A percentile compares a stretch with the other conserved stretches of the same genome.
phyloP scores from a whole-genome alignment of 2,329 filamentous ascomycete species.

The Epichloe sp. region DNA sequence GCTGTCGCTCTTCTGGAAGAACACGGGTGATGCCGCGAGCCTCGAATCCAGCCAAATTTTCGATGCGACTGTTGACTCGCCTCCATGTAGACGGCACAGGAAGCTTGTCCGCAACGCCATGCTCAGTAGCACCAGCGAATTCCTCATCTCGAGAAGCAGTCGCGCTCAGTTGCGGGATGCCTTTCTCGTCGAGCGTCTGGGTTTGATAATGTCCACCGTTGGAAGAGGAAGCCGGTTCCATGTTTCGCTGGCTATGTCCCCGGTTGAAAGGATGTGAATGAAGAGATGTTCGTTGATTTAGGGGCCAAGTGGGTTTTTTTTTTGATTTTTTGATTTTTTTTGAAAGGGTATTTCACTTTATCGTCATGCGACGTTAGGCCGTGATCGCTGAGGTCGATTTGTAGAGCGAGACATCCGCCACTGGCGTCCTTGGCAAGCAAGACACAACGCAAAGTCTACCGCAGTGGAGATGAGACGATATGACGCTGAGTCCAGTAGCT shows the following conservation, averaged over 20 bases:
- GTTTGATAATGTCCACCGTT: not conserved
- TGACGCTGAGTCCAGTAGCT: not conserved
- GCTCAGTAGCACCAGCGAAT: not conserved
- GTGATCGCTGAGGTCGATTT: not conserved
- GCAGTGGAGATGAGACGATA: not conserved
- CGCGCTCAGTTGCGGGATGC: not conserved
- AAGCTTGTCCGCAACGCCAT: not conserved
- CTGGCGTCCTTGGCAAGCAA: not conserved
- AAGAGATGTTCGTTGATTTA: too few relatives aligned
- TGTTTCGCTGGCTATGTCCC: not conserved
- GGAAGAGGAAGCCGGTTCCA: not conserved
- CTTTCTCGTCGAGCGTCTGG: slow-evolving; percentile 1
- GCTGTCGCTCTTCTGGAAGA: slow-evolving; percentile 21
- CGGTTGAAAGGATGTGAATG: too few relatives aligned
- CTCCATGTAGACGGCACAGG: slow-evolving; percentile 2
- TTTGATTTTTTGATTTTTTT: too few relatives aligned
- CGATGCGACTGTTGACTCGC: slow-evolving; percentile 14
- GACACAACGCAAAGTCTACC: not conserved
- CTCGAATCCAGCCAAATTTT: slow-evolving; percentile 24
- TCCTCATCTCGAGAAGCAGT: not conserved
- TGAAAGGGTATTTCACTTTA: not conserved
- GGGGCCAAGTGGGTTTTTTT: too few relatives aligned
- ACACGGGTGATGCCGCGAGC: slow-evolving; percentile 27
- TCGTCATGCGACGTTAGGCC: not conserved
- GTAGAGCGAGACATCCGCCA: not conserved